Evolutionary conservation across 2,329 filamentous ascomycete species (phyloP), one percentile per base, ranked within the genome.

Genomic region (Karstenula rhodostoma): DNA sequence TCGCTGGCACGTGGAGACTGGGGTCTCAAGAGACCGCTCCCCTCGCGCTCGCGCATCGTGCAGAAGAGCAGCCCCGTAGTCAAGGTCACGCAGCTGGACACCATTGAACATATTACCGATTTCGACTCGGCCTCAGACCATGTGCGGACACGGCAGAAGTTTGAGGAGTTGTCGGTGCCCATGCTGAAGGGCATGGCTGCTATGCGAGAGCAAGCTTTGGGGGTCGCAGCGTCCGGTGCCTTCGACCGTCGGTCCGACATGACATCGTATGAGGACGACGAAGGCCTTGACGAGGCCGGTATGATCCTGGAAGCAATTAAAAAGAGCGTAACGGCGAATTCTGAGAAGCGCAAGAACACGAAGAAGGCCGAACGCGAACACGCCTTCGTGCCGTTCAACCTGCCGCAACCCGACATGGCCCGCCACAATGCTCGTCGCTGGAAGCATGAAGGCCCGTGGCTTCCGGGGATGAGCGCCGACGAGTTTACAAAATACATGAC

Each of bases 1-100:
- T 94, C 93, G 8, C 85, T 92, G 25, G 82, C 84, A 43, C 87
- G 87, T 72, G 94, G 94, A 37, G 94, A 98, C 73, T 98, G 94
- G 94, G 94, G 94, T 15, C 82, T 97, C 70, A 98, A 98, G 81
- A 85, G 94, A 57, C 85, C 93, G 1, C 83, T 98, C 6, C 94
- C 94, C 1, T 80, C 90, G 9, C 90, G 90, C 75, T 89, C 90
- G 3, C 67, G 60, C 9, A 94, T 92, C 5, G 86, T 88, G 22
- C 87, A 87, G 56, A 88, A 88, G 7, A 81, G 79, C 47, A 89
- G 88, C n/a, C 91, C 93, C 10, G 83, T 91, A 52, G 86, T 97
- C 56, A 87, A 92, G 65, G 81, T 98, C 67, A 89, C 88, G 70
- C 86, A 90, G 61, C 85, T 96, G 65, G 94, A 98, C 81, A 91